Percentiles rank a stretch among this genome's conserved stretches.
Conservation (phyloP, 257 asterid species). For the Fraxinus anomala region DNA sequence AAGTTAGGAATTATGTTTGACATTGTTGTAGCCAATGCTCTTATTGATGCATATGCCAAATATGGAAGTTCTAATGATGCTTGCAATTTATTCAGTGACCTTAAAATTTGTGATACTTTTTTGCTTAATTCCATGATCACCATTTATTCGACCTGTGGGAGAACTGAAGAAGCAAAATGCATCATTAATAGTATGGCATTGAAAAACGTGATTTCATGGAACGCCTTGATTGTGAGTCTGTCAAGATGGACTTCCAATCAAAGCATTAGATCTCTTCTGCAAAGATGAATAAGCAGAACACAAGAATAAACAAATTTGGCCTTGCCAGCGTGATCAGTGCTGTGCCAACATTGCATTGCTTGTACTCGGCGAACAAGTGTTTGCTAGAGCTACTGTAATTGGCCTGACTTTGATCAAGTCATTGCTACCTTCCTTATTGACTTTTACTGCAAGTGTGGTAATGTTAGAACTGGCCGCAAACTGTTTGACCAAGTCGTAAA, state of each 20-base stretch:
- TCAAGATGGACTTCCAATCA: slow-evolving; percentile 69
- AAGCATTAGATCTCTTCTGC: slow-evolving; percentile 66
- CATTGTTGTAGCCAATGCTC: slow-evolving; percentile 61
- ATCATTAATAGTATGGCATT: slow-evolving; percentile 50
- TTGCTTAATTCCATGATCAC: slow-evolving; percentile 78
- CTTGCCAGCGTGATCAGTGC: slow-evolving; percentile 65
- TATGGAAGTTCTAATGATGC: slow-evolving; percentile 56
- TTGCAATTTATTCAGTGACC: slow-evolving; percentile 57
- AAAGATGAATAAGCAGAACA: slow-evolving; percentile 50
- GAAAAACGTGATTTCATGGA: slow-evolving; percentile 88
- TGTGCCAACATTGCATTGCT: slow-evolving; percentile 75
- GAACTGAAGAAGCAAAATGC: slow-evolving; percentile 63
- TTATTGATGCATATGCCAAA: slow-evolving; percentile 71
- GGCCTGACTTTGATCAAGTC: slow-evolving; percentile 64
- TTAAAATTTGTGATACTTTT: slow-evolving; percentile 60
- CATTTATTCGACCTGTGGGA: slow-evolving; percentile 58
- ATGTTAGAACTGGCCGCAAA: slow-evolving; percentile 47
- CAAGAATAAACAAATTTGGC: slow-evolving; percentile 58
- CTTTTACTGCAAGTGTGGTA: slow-evolving; percentile 81
- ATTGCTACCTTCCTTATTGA: slow-evolving; percentile 68
- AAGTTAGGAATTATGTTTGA: slow-evolving; percentile 58
- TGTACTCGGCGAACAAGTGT: slow-evolving; percentile 76
- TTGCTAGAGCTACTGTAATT: slow-evolving; percentile 55
- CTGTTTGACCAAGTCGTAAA: slow-evolving; percentile 55
- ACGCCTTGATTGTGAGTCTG: slow-evolving; percentile 76